Evolutionary conservation across 768 basidiomycete genomes (phyloP), one percentile per base, ranked within the genome.

Genomic region (Kwoniella mangroviensis): DNA sequence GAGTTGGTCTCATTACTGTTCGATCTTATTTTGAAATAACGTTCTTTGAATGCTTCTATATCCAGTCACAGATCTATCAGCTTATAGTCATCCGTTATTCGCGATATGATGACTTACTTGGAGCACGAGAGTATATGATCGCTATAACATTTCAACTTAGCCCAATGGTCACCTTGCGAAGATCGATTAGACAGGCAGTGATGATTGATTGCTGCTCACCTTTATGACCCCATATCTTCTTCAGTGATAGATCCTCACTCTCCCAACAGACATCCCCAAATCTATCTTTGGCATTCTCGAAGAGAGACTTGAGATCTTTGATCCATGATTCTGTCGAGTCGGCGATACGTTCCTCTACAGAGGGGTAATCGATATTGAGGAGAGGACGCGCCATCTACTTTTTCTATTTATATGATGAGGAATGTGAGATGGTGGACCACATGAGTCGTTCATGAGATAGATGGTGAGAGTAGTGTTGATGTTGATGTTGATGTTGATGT

Each of bases 201-300:
- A 34, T 7, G 34, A 34, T 34, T 34, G 34, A 34, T 7, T 19
- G 22, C 88, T 19, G 22, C 88, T 17, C 42, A 96, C 94, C 94
- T 88, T 98, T 96, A 83, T 98, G 96, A 4, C 92, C 95, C 90
- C 92, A 97, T 28, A 97, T 89, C 52, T 63, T 66, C 24, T 73
- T 69, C 5, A 19, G 11, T 1, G 56, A 69, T 15, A 21, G 67
- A 15, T 53, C 67, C 28, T 76, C 71, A 54, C 19, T 62, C 58
- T 74, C 76, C 95, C 96, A 98, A n/a, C 93, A 89, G 61, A 98
- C 94, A 84, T 98, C 96, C n/a, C 92, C 91, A 79, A 94, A 98
- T 67, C 93, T 87, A 71, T 95, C 92, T 83, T 91, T 91, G n/a
- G 94, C 91, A 63, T 89, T 86, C 73, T 87, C 86, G 83, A 93